Evolutionary conservation across 2,329 filamentous ascomycete species (phyloP).

Genomic region (Fusarium pseudonygamai): DNA sequence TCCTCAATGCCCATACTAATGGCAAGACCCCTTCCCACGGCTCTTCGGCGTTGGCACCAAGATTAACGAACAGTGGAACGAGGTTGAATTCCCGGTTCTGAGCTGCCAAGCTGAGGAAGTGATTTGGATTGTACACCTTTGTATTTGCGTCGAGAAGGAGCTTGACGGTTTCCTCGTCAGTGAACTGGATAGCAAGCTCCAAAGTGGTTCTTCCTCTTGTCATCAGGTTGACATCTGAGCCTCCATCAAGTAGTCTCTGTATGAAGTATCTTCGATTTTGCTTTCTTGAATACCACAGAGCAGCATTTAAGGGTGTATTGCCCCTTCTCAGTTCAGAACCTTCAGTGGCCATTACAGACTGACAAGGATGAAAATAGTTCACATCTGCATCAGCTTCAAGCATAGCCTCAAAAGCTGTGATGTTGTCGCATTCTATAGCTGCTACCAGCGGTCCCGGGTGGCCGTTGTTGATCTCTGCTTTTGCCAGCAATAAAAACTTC

Average conservation of each 20-base stretch:
- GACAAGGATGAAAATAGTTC: no score
- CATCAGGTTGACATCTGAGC: fast-evolving
- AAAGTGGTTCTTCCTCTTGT: fast-evolving
- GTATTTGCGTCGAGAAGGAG: not conserved
- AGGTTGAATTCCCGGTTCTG: fast-evolving
- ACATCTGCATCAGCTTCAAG: not conserved
- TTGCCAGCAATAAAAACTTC: not conserved
- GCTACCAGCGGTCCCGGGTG: fast-evolving
- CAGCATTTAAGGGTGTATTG: not conserved
- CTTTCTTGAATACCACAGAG: fast-evolving
- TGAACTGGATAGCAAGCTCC: fast-evolving
- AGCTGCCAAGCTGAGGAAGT: fast-evolving
- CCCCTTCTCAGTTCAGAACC: no score
- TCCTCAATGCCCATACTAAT: fast-evolving
- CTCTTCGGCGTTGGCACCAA: not conserved
- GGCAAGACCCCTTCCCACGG: not conserved
- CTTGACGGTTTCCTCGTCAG: fast-evolving
- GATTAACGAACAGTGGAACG: fast-evolving
- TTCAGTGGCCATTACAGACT: no score
- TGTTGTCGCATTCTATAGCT: fast-evolving
- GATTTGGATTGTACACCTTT: fast-evolving
- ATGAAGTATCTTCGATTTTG: fast-evolving
- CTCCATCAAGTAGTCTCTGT: fast-evolving
- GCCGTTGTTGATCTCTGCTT: not conserved
- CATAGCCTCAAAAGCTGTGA: fast-evolving